Base-by-base conservation (phyloP, 2,329 filamentous ascomycete species). In the Pezicula neosporulosa region DNA sequence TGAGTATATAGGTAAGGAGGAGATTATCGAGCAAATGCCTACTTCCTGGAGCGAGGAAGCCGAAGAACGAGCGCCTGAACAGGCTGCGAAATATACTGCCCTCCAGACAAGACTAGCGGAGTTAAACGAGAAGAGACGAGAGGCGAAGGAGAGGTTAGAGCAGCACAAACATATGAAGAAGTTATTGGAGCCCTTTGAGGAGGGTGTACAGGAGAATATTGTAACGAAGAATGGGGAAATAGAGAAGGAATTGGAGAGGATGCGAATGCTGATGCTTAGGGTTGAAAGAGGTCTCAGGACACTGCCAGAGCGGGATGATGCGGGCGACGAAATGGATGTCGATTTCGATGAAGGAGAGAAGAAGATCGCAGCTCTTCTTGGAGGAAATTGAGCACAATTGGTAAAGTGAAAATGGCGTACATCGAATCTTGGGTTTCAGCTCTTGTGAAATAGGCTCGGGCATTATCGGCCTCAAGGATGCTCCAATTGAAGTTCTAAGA, bases 191-290 rank as follows among this genome's bases (percentile, higher is more conserved):
- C 81, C 81, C 1, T 76, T 86, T 50, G 64, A 63, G n/a, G 60
- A 69, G 33, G 68, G 61, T 58, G 69, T 58, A 56, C 87, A 90
- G 65, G 77, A 81, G 52, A 89, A 89, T 63, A 66, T 90, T 3
- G 75, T 87, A 1, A 85, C 82, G 47, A 78, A 80, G 30, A 80
- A 86, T 62, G 82, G 84, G 1, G 77, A 83, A 44, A 66, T 90
- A 9, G 85, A 86, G 63, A 72, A 72, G 48, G 86, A 90, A 68
- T 70, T 90, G 49, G 80, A 84, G 65, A 78, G 77, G 55, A 88
- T 86, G 77, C 77, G 83, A 33, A 73, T 84, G 57, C 67, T 90
- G 55, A 72, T 86, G 49, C 76, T 77, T 1, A 74, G 83, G 24
- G 82, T 87, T 0, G 75, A 77, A 4, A 80, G 76, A 2, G 74